Evolutionary conservation across 2,329 filamentous ascomycete species (phyloP).

Genomic region (Paramyrothecium roridum): DNA sequence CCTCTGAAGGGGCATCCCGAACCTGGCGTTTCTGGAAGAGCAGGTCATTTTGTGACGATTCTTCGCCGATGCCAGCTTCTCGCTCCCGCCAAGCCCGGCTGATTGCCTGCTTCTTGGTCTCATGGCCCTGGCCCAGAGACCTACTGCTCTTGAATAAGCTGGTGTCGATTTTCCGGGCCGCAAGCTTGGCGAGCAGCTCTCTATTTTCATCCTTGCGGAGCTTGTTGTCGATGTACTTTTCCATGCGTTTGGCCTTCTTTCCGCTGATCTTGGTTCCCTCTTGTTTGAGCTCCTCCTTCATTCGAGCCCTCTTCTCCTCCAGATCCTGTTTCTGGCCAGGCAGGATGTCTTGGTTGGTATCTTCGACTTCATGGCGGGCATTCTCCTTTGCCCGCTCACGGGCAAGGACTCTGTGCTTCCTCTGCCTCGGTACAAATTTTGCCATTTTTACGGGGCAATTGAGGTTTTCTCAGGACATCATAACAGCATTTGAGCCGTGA

Average conservation of each 20-base stretch:
- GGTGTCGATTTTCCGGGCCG: slow-evolving; percentile 76
- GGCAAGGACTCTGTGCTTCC: slow-evolving; percentile 67
- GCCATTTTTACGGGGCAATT: slow-evolving; percentile 32
- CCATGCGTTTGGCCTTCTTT: slow-evolving; percentile 64
- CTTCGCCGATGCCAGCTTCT: slow-evolving; percentile 57
- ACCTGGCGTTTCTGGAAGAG: slow-evolving; percentile 43
- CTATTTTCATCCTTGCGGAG: slow-evolving; percentile 90
- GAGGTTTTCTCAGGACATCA: not conserved
- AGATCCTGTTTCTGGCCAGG: slow-evolving; percentile 43
- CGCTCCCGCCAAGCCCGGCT: slow-evolving; percentile 61
- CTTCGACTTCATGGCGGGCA: slow-evolving; percentile 33
- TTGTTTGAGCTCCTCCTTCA: slow-evolving; percentile 51
- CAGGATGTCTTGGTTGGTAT: slow-evolving; percentile 32
- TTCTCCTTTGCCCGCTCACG: slow-evolving; percentile 51
- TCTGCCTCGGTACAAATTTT: slow-evolving; percentile 61
- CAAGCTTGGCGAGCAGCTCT: slow-evolving; percentile 78
- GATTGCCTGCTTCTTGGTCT: slow-evolving; percentile 69
- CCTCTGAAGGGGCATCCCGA: slow-evolving; percentile 17
- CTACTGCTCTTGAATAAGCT: slow-evolving; percentile 75
- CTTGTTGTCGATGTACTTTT: slow-evolving; percentile 81
- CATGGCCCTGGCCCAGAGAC: slow-evolving; percentile 68
- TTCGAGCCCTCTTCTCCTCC: slow-evolving; percentile 51
- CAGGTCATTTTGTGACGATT: slow-evolving; percentile 49
- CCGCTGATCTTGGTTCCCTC: slow-evolving; percentile 55
- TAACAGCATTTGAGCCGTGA: not conserved